These are phyloP conservation scores for Heritiera littoralis DNA, from an alignment of 345 rosid genomes.

Conservation along the genomic window DNA sequence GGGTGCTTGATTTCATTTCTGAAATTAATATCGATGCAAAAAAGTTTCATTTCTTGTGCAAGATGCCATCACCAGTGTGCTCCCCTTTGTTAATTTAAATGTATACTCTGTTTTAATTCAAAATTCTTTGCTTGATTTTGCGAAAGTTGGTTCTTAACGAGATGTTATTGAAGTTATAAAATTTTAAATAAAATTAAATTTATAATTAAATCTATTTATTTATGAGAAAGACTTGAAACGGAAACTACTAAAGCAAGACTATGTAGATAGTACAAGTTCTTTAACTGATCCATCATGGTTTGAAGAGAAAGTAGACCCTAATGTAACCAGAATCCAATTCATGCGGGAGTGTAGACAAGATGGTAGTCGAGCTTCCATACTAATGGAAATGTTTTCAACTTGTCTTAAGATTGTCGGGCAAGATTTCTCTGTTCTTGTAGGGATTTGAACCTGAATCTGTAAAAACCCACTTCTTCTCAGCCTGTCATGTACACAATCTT, in stretches of 20 bases:
- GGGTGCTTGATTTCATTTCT: not conserved
- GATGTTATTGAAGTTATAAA: no score
- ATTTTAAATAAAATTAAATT: no score
- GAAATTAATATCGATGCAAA: conserved; percentile 3
- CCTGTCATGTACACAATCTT: conserved; percentile 82
- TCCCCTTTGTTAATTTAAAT: not conserved
- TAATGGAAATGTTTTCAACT: conserved; percentile 61
- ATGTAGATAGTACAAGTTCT: conserved; percentile 43
- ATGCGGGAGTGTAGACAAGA: conserved; percentile 41
- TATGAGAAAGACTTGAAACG: conserved; percentile 26
- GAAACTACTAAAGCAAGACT: conserved; percentile 58
- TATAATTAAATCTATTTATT: not conserved
- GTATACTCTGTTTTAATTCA: not conserved
- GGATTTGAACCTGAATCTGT: conserved; percentile 68
- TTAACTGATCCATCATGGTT: conserved; percentile 39
- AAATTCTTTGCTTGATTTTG: not conserved
- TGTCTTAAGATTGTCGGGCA: conserved; percentile 50
- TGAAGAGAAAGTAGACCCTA: conserved; percentile 48
- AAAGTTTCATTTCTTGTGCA: not conserved
- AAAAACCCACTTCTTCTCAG: conserved; percentile 58
- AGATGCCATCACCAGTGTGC: not conserved
- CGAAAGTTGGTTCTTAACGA: not conserved
- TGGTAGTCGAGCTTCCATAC: conserved; percentile 62
- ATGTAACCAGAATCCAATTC: conserved; percentile 35
- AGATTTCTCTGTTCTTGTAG: conserved; percentile 6